Conservation (phyloP, 352 stramenopile species). For the Thalassiosira delicatula region DNA sequence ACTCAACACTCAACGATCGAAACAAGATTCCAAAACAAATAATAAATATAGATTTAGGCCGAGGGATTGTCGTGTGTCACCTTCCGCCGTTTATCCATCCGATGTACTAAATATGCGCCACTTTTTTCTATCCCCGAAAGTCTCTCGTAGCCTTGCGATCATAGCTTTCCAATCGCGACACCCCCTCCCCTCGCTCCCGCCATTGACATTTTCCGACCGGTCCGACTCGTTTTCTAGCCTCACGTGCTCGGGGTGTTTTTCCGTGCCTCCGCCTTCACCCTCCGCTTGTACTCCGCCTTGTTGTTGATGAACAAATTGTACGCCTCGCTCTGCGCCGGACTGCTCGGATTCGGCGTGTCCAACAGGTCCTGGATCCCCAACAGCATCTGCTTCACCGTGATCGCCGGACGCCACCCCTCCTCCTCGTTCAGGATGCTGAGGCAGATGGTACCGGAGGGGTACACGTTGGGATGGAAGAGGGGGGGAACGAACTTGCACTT, state of each 20-base stretch:
- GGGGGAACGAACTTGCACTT: conserved; percentile 98
- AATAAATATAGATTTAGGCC: too few species aligned
- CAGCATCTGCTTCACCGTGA: conserved; percentile 93
- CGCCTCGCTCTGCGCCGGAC: conserved; percentile 90
- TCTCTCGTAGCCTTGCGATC: too few species aligned
- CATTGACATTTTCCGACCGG: too few species aligned
- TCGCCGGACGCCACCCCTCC: conserved; percentile 97
- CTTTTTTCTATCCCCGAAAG: too few species aligned
- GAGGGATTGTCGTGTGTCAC: too few species aligned
- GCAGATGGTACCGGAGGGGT: conserved; percentile 96
- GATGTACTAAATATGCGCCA: too few species aligned
- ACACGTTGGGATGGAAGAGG: conserved; percentile 97
- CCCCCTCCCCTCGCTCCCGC: too few species aligned
- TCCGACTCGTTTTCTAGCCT: too few species aligned
- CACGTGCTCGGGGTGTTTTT: conserved; percentile 72
- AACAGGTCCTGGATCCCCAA: conserved; percentile 96
- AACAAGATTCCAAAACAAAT: too few species aligned
- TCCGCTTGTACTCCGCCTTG: conserved; percentile 83
- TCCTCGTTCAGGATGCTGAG: conserved; percentile 98
- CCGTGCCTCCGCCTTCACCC: conserved; percentile 83
- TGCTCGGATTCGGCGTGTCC: conserved; percentile 89
- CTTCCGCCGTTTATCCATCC: too few species aligned
- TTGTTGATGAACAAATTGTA: conserved; percentile 87
- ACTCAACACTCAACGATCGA: too few species aligned
- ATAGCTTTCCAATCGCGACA: too few species aligned